Evolutionary conservation across 2,329 filamentous ascomycete species (phyloP), one percentile per base, ranked within the genome.

Genomic region (Stromatinia cepivora): DNA sequence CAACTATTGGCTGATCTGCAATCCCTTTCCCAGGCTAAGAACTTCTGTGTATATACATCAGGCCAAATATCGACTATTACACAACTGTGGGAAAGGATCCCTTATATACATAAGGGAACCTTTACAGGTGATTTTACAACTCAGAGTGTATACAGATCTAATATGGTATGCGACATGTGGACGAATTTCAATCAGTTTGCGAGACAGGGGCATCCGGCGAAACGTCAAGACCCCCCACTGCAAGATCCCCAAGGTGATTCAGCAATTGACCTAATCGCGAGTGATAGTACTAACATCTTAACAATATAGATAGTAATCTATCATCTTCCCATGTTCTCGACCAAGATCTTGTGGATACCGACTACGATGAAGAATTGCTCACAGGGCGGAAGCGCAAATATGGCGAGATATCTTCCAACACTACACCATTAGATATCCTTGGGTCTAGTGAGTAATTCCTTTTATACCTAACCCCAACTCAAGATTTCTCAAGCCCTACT

Each of bases 101-200:
- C 36, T 36, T 15, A n/a, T 36, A 22, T 36, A 57, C 28, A 7
- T 57, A 2, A n/a, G n/a, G 54, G 54, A 39, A 39, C 54, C 28
- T 57, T 57, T 57, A 57, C 54, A 57, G 54, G 31, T 28, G 31
- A 57, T 22, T 57, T 57, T 57, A 57, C 54, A 6, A 57, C 54
- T 57, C 54, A 36, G 31, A 57, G 31, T 22, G 17, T 57, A 57
- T 57, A 36, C n/a, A 57, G n/a, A 57, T 7, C 10, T 39, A 13
- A 17, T 36, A 57, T 57, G 15, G 54, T 57, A 39, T 57, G 11
- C 28, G 36, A 57, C 54, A 10, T 36, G 36, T 57, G 20, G 54
- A 57, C 31, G 36, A 57, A 57, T 57, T 57, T 57, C 54, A 57
- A 57, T 36, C 10, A n/a, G 28, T 39, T n/a, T n/a, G n/a, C n/a